Base-by-base conservation (phyloP, 139 green algal genomes). In the Coelastrella sp. region DNA sequence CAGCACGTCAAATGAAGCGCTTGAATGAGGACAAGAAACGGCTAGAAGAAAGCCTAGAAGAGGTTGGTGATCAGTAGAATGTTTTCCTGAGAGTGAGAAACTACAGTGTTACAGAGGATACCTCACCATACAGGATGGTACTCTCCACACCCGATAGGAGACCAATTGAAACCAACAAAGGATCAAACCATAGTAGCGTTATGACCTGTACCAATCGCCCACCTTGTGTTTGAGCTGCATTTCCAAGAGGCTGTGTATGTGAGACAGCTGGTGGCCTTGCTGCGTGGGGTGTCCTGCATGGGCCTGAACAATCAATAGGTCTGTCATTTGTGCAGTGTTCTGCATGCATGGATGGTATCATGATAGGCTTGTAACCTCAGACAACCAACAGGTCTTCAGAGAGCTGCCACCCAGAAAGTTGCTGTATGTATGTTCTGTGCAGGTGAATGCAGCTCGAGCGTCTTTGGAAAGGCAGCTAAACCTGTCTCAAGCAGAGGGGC, bases 21-120 rank as follows among this genome's bases (percentile, higher is more conserved):
- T 22, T 89, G 56, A 47, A 82, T 57, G 85, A 89, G 73, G 85
- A 89, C 19, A 89, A 89, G 57, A 56, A 74, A 20, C 54, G 83
- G 85, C 73, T 89, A 5, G 85, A 68, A 54, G 85, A 73, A 13
- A 82, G 22, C 57, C 17, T 89, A 19, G 85, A 89, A 16, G 73
- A 89, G 85, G 85, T 89, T 47, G 32, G 32, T 47, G 32, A 47
- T 47, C 32, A 47, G 32, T 47, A 47, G 1, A 47, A 47, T 2
- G 32, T 47, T 47, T 47, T 47, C 32, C 32, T 0, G 32, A 47
- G 32, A 47, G 61, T 71, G 61, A 19, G 61, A 10, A 13, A 13
- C 2, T 19, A 71, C 61, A 19, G 61, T 71, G 61, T 10, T 71
- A 71, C 61, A 71, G 10, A 3, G 61, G 61, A 71, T 71, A 47